Conservation (phyloP, 2,329 filamentous ascomycete genomes). For the Monilinia fructicola region DNA sequence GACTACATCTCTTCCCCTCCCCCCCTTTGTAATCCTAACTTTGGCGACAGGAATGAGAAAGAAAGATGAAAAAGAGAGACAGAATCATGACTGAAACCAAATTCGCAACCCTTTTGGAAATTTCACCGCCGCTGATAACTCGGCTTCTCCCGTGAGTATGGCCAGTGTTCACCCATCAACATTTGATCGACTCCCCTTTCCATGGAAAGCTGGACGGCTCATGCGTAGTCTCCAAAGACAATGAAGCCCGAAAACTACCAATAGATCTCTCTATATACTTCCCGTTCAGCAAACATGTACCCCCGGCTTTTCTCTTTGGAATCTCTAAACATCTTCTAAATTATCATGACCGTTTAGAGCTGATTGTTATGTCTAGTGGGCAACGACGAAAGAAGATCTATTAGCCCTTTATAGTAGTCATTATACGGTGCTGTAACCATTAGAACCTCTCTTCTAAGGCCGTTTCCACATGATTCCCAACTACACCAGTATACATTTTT, state of each 20-base stretch:
- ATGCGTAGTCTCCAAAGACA: background rate
- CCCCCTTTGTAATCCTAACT: background rate
- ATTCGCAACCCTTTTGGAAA: slow-evolving; percentile 12
- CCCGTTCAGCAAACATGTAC: too few species aligned
- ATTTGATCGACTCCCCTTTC: background rate
- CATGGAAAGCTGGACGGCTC: background rate
- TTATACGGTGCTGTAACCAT: slow-evolving; percentile 71
- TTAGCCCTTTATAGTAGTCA: slow-evolving; percentile 58
- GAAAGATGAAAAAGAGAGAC: background rate
- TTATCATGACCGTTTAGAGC: background rate
- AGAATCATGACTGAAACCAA: background rate
- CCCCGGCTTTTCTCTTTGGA: background rate
- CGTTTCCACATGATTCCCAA: slow-evolving; percentile 63
- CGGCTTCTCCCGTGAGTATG: slow-evolving; percentile 56
- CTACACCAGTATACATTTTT: slow-evolving; percentile 72
- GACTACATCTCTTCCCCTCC: background rate
- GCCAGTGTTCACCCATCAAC: too few species aligned
- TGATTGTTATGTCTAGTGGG: slow-evolving; percentile 50
- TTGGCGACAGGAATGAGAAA: background rate
- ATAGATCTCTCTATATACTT: background rate
- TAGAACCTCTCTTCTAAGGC: slow-evolving; percentile 63
- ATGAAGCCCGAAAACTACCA: background rate
- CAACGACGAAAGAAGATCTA: slow-evolving; percentile 64
- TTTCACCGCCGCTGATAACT: slow-evolving; percentile 60
- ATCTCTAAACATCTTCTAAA: background rate